phyloP scores from a whole-genome alignment of 768 basidiomycete genomes.

The Royoungia palumana region DNA sequence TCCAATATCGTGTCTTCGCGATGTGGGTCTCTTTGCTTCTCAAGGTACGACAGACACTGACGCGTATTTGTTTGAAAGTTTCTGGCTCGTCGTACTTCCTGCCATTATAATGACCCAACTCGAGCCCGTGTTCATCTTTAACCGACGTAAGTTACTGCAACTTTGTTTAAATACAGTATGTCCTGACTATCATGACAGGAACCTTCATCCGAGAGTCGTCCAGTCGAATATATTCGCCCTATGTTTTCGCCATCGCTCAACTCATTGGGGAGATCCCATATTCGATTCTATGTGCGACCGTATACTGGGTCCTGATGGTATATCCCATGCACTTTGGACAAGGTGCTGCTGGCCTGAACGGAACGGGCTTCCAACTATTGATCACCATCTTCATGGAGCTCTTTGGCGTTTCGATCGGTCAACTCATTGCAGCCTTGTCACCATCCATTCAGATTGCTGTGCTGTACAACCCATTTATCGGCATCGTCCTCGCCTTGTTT shows the following conservation, averaged over 20 bases:
- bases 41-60: not conserved
- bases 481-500: constrained; percentile 63
- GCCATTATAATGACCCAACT: constrained; percentile 68
- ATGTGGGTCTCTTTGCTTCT: constrained; percentile 46
- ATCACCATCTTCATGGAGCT: constrained; percentile 69
- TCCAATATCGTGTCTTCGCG: constrained; percentile 79
- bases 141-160: constrained; percentile 45
- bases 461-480: constrained; percentile 75
- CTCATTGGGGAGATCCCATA: constrained; percentile 80
- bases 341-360: constrained; percentile 55
- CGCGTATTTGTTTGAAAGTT: constrained; percentile 33
- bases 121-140: constrained; percentile 79
- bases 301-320: constrained; percentile 77
- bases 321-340: constrained; percentile 68
- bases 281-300: constrained; percentile 61
- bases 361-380: constrained; percentile 70
- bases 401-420: constrained; percentile 70
- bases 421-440: constrained; percentile 69
- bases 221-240: constrained; percentile 82
- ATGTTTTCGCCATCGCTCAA: constrained; percentile 82
- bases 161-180: not conserved
- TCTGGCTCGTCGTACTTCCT: constrained; percentile 66
- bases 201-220: constrained; percentile 59
- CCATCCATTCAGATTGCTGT: constrained; percentile 79
- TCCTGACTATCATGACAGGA: constrained; percentile 18